phyloP scores from a whole-genome alignment of 257 asterid genomes.

The Scutellaria minor region DNA sequence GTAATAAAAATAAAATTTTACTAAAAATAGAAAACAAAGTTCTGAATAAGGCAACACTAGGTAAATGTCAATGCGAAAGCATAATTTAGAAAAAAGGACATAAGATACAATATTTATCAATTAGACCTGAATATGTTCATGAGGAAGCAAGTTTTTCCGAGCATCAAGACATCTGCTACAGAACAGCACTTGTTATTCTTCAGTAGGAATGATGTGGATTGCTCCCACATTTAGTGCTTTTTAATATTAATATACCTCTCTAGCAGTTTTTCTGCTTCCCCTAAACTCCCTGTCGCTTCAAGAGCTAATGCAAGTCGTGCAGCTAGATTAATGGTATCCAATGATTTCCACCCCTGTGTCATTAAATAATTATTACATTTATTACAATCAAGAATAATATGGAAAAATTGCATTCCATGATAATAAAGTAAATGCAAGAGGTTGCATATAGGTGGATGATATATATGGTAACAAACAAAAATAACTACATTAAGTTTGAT shows the following conservation, averaged over 20 bases:
- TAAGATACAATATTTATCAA: not conserved
- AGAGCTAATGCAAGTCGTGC: constrained; percentile 85
- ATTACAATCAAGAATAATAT: not conserved
- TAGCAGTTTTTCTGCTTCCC: constrained; percentile 80
- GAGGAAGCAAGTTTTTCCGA: constrained; percentile 64
- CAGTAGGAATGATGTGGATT: constrained; percentile 28
- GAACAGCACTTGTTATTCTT: constrained; percentile 36
- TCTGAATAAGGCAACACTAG: constrained; percentile 2
- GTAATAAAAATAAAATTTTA: not conserved
- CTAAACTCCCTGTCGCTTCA: constrained; percentile 63
- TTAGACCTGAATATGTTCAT: constrained; percentile 81
- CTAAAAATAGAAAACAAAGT: not conserved
- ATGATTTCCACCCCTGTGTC: constrained; percentile 79
- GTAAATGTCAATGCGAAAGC: constrained; percentile 20
- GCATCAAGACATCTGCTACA: constrained; percentile 80
- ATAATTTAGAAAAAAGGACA: not conserved
- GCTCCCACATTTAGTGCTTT: constrained; percentile 34
- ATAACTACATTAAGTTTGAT: not conserved
- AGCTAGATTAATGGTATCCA: constrained; percentile 80
- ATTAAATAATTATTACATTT: constrained; percentile 23
- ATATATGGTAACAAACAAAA: not conserved
- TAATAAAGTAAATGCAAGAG: constrained; percentile 17
- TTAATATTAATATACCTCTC: constrained; percentile 56
- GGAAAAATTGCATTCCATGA: constrained; percentile 8
- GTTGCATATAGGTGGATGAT: not conserved